Conservation (phyloP, 2,329 filamentous ascomycete genomes). For the Diaporthe sp. region DNA sequence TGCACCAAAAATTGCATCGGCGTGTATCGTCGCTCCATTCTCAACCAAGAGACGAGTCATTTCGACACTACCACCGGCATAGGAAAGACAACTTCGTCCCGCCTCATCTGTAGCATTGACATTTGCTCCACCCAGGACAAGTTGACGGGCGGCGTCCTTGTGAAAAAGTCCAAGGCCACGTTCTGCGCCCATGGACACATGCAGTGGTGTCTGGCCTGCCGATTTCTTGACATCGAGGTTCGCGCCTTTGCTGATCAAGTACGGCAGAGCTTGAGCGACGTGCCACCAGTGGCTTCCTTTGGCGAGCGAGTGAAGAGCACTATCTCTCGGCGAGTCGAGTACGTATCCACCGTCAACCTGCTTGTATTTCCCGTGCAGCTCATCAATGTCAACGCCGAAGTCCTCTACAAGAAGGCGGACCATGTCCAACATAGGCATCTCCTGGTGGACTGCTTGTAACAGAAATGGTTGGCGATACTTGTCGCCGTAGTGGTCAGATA, state of each 20-base stretch:
- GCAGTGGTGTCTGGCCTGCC: not conserved
- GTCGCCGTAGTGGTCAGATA: not conserved
- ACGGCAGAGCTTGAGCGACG: not conserved
- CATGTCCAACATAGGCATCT: not conserved
- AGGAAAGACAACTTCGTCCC: not conserved
- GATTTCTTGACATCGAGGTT: not conserved
- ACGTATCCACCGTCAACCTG: not conserved
- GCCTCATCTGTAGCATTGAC: not conserved
- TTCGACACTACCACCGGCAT: not conserved
- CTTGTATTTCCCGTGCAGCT: not conserved
- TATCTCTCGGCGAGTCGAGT: not conserved
- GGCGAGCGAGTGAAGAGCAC: slow-evolving; percentile 6
- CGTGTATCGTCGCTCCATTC: not conserved
- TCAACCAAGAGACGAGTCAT: not conserved
- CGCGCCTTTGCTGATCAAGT: not conserved
- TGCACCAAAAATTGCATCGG: not conserved
- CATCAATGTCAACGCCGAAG: not conserved
- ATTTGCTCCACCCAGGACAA: not conserved
- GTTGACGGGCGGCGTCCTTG: not conserved
- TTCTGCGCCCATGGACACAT: not conserved
- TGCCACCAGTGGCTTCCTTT: not conserved
- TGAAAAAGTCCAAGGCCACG: not conserved
- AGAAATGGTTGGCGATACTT: not conserved
- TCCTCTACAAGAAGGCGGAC: not conserved
- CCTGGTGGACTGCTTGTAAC: not conserved